A percentile compares a stretch with the other conserved stretches of the same genome.
These are phyloP conservation scores for Amylostereum areolatum DNA, from an alignment of 1,284 basidiomycete genomes.

Conservation along the genomic window DNA sequence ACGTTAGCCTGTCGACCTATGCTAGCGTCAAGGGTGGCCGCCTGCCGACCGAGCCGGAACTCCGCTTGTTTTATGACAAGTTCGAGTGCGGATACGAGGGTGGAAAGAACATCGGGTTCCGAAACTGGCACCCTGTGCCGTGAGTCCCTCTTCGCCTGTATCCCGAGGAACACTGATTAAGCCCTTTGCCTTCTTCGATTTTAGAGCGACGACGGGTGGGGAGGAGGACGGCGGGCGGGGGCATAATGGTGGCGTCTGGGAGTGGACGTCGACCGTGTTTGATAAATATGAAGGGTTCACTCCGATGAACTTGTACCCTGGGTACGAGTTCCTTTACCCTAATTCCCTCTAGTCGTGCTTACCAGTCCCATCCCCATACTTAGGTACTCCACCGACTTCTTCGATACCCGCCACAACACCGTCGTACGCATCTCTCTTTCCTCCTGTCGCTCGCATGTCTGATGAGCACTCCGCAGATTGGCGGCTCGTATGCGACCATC, in stretches of 20 bases:
- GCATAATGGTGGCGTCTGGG: constrained; percentile 97
- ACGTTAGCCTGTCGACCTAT: constrained; percentile 74
- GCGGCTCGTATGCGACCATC: constrained; percentile 86
- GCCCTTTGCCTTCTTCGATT: neutral
- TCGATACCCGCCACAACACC: constrained; percentile 78
- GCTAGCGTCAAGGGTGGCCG: constrained; percentile 85
- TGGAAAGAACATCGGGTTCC: constrained; percentile 79
- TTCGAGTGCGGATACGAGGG: constrained; percentile 66
- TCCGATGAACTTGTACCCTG: constrained; percentile 77
- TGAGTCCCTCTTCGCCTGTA: constrained; percentile 32
- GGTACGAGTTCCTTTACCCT: constrained; percentile 33
- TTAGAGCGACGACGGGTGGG: constrained; percentile 60
- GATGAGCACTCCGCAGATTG: constrained; percentile 48
- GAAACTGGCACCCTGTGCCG: constrained; percentile 93
- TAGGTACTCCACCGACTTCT: constrained; percentile 85
- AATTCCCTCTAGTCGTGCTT: neutral
- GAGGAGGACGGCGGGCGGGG: constrained; percentile 44
- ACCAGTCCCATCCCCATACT: constrained; percentile 7
- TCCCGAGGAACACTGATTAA: neutral
- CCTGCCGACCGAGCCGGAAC: constrained; percentile 86
- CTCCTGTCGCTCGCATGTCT: neutral
- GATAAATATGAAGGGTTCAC: constrained; percentile 72
- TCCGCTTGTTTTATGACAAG: constrained; percentile 73
- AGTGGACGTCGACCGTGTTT: constrained; percentile 89
- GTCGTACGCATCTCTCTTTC: constrained; percentile 53